These are phyloP conservation scores for Bryoglossum gracile DNA, from an alignment of 495 filamentous ascomycete species.

Conservation along the genomic window DNA sequence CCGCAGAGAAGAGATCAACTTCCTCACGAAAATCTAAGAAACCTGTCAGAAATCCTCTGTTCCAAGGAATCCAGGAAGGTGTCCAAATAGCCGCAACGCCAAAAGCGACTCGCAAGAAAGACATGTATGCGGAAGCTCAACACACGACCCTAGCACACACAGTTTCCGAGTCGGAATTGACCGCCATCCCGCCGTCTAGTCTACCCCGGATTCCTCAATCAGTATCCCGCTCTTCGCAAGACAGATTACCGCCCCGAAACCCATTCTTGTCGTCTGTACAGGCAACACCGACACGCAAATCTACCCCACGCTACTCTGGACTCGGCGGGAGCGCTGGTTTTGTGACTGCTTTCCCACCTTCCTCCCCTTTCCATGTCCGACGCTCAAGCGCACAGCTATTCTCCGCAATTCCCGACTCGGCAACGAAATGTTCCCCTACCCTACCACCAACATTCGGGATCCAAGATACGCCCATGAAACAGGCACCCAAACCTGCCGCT, in stretches of 20 bases:
- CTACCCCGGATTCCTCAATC: conserved; percentile 24
- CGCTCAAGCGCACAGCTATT: conserved; percentile 19
- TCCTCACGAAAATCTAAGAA: conserved; percentile 53
- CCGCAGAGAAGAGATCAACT: conserved; percentile 52
- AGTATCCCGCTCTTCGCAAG: conserved; percentile 7
- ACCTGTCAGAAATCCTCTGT: conserved; percentile 50
- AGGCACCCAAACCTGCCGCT: conserved; percentile 1
- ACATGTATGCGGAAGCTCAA: conserved; percentile 31
- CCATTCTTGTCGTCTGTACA: conserved; percentile 13
- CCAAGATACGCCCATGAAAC: conserved; percentile 22
- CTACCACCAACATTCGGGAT: no score
- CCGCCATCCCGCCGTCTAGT: conserved; percentile 24
- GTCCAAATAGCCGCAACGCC: conserved; percentile 77
- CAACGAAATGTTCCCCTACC: conserved; percentile 12
- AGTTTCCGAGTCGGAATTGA: conserved; percentile 17
- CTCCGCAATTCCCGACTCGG: conserved; percentile 10
- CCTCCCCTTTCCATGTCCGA: conserved; percentile 17
- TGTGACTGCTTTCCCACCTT: conserved; percentile 5
- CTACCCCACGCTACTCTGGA: background rate
- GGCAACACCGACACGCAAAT: conserved; percentile 18
- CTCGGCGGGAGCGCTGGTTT: background rate
- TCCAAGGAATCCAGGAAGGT: conserved; percentile 53
- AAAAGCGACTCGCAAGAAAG: conserved; percentile 45
- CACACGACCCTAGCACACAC: conserved; percentile 10
- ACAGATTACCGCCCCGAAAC: conserved; percentile 1